A percentile compares a stretch with the other conserved stretches of the same genome.
Conservation (phyloP, 805 yeast genomes). For the Wickerhamiella musiphila region DNA sequence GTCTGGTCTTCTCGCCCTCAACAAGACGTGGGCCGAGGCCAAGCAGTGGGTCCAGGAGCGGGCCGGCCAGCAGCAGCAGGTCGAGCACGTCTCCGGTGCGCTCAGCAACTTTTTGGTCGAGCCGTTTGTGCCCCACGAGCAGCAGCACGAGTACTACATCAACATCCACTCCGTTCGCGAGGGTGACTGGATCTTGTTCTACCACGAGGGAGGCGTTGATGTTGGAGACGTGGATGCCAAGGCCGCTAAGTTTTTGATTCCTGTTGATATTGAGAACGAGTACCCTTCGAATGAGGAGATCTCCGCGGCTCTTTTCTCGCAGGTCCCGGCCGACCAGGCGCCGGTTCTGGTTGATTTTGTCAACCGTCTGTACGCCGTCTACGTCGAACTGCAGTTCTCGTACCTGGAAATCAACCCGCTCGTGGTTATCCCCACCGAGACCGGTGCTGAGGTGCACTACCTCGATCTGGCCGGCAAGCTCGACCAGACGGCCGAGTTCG, state of each 20-base stretch:
- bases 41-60: constrained; percentile 28
- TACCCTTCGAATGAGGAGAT: constrained; percentile 26
- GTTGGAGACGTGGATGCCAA: constrained; percentile 32
- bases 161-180: constrained; percentile 32
- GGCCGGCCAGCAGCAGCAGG: constrained; percentile 25
- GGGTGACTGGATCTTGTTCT: constrained; percentile 31
- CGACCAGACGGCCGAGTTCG: constrained; percentile 32
- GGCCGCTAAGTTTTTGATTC: constrained; percentile 27
- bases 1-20: constrained; percentile 27
- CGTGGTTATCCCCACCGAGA: constrained; percentile 26
- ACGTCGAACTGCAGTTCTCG: constrained; percentile 30
- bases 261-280: constrained; percentile 25
- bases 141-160: constrained; percentile 29
- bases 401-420: constrained; percentile 31
- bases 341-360: constrained; percentile 27
- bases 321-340: constrained; percentile 27
- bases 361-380: constrained; percentile 30
- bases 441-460: constrained; percentile 27
- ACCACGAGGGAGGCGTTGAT: constrained; percentile 33
- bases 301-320: constrained; percentile 20
- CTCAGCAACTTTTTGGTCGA: constrained; percentile 28
- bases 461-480: constrained; percentile 32
- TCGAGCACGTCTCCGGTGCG: constrained; percentile 26
- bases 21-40: constrained; percentile 28
- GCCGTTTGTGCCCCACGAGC: constrained; percentile 32